phyloP scores from a whole-genome alignment of 2,329 filamentous ascomycete species.

The Fusarium sp. region DNA sequence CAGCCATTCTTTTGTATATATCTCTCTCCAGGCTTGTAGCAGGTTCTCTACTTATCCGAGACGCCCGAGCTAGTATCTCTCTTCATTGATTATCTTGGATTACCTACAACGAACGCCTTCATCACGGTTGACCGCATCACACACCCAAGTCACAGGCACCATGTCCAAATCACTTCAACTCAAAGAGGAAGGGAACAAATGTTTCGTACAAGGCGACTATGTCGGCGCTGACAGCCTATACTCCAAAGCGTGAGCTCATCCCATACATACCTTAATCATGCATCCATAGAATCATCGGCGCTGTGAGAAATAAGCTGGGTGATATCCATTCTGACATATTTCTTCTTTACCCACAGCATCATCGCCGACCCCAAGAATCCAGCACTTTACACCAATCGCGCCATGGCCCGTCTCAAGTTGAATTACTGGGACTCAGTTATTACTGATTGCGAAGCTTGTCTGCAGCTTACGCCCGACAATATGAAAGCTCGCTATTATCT shows the following conservation, averaged over 20 bases:
- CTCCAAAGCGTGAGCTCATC: constrained; percentile 71
- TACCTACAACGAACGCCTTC: not conserved
- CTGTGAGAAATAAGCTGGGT: not conserved
- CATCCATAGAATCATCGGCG: not conserved
- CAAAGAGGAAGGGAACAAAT: constrained; percentile 72
- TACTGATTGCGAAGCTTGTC: constrained; percentile 79
- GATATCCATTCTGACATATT: constrained; percentile 18
- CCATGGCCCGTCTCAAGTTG: constrained; percentile 83
- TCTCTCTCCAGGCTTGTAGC: not conserved
- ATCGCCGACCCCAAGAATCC: constrained; percentile 82
- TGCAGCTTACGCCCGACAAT: constrained; percentile 71
- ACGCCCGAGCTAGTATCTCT: not conserved
- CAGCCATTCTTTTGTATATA: not conserved
- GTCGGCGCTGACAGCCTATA: constrained; percentile 75
- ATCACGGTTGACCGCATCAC: not conserved
- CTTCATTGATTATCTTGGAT: not conserved
- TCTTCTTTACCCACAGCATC: constrained; percentile 66
- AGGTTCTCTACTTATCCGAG: not conserved
- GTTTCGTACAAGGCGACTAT: constrained; percentile 75
- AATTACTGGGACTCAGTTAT: constrained; percentile 79
- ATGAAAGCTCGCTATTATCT: constrained; percentile 90
- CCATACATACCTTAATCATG: not conserved
- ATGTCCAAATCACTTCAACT: constrained; percentile 56
- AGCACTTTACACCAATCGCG: constrained; percentile 88
- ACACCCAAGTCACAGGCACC: not conserved